Conservation (phyloP, 2,329 filamentous ascomycete species). For the Septoria petroselini region DNA sequence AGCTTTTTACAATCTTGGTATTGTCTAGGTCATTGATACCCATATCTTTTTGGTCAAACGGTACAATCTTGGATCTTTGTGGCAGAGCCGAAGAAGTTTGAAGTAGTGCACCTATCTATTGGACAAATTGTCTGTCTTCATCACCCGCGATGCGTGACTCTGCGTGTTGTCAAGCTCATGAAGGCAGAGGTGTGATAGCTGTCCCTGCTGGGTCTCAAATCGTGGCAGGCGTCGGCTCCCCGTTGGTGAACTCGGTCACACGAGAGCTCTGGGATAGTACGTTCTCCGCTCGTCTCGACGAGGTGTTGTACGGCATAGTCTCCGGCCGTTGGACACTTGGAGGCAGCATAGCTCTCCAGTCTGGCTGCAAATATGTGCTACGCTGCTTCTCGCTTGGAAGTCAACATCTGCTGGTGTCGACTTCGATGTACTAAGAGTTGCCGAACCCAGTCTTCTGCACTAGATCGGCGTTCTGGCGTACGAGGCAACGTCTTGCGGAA, state of each 20-base stretch:
- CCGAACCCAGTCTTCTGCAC: slow-evolving; percentile 28
- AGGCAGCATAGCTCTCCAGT: slow-evolving; percentile 31
- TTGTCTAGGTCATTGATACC: background rate
- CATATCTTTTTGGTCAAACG: background rate
- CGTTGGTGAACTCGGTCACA: slow-evolving; percentile 29
- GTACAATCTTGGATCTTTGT: background rate
- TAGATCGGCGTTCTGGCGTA: slow-evolving; percentile 28
- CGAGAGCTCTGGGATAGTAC: slow-evolving; percentile 28
- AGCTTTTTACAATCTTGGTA: background rate
- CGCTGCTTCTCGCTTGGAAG: slow-evolving; percentile 30
- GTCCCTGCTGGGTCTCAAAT: too few relatives aligned
- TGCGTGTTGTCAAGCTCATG: too few relatives aligned
- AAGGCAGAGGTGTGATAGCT: too few relatives aligned
- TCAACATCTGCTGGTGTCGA: slow-evolving; percentile 35
- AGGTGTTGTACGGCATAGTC: slow-evolving; percentile 40
- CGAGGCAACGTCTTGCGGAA: slow-evolving; percentile 24
- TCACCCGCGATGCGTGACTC: too few relatives aligned
- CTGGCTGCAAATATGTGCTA: slow-evolving; percentile 32
- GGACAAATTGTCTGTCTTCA: too few relatives aligned
- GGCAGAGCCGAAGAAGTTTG: background rate
- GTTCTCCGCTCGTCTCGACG: slow-evolving; percentile 19
- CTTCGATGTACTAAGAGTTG: slow-evolving; percentile 42
- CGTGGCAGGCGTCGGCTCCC: slow-evolving; percentile 30
- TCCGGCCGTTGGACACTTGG: slow-evolving; percentile 43
- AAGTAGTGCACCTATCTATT: too few relatives aligned